A percentile compares a stretch with the other conserved stretches of the same genome.
Evolutionary conservation across 345 rosid genomes (phyloP).

Genomic region (Arabidopsis suecica): DNA sequence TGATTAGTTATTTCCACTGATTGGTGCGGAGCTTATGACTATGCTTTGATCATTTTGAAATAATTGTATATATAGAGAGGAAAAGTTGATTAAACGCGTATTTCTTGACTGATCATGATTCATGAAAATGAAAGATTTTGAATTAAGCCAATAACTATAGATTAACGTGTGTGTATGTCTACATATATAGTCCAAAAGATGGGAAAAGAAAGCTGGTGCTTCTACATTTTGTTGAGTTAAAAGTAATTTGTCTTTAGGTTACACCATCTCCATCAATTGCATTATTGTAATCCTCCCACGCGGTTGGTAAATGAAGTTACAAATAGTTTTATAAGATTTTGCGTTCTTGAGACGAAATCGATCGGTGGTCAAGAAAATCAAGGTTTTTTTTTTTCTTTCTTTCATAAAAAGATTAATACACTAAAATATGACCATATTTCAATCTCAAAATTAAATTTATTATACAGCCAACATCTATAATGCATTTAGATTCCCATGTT

Average conservation of each 20-base stretch:
- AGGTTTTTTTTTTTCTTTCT: background rate
- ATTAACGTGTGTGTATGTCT: conserved; percentile 32
- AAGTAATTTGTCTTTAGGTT: conserved; percentile 38
- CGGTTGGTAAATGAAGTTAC: conserved; percentile 18
- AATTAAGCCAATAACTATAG: background rate
- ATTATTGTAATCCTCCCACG: conserved; percentile 33
- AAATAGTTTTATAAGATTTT: conserved; percentile 2
- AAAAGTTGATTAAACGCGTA: conserved; percentile 27
- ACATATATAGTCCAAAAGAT: conserved; percentile 3
- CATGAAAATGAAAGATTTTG: conserved; percentile 26
- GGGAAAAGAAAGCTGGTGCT: conserved; percentile 17
- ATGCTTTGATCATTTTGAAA: conserved; percentile 2
- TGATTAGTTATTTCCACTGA: conserved; percentile 17
- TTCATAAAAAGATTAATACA: background rate
- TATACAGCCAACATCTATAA: background rate
- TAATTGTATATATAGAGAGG: conserved; percentile 14
- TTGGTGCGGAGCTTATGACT: background rate
- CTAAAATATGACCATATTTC: background rate
- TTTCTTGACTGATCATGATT: conserved; percentile 12
- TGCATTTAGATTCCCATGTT: conserved; percentile 10
- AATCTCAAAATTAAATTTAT: background rate
- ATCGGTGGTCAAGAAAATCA: conserved; percentile 16
- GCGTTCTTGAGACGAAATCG: conserved; percentile 26
- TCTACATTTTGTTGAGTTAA: conserved; percentile 30
- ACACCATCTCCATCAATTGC: conserved; percentile 38